phyloP scores from a whole-genome alignment of 768 basidiomycete species.

The Epithele typhae region DNA sequence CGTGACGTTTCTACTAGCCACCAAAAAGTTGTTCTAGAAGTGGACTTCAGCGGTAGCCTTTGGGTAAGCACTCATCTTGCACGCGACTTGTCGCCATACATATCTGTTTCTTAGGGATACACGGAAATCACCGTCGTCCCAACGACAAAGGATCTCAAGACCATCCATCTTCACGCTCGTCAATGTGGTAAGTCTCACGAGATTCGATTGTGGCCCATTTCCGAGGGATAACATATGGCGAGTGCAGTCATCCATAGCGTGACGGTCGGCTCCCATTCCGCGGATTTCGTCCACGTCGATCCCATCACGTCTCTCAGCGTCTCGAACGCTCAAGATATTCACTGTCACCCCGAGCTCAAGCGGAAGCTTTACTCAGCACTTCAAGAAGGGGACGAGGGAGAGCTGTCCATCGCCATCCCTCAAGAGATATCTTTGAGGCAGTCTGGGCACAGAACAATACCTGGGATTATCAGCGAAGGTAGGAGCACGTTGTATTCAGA shows the following conservation, averaged over 20 bases:
- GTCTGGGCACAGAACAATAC: slow-evolving; percentile 40
- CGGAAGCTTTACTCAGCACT: slow-evolving; percentile 87
- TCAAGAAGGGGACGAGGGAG: slow-evolving; percentile 91
- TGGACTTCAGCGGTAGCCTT: slow-evolving; percentile 85
- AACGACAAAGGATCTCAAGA: slow-evolving; percentile 69
- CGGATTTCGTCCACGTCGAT: slow-evolving; percentile 79
- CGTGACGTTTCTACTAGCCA: slow-evolving; percentile 75
- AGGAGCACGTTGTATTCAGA: slow-evolving; percentile 17
- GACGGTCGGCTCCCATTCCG: slow-evolving; percentile 63
- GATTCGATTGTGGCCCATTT: slow-evolving; percentile 14
- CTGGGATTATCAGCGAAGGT: slow-evolving; percentile 58
- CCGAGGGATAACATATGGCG: slow-evolving; percentile 21
- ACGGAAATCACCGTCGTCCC: slow-evolving; percentile 91
- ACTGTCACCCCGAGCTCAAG: slow-evolving; percentile 90
- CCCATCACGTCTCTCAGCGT: slow-evolving; percentile 62
- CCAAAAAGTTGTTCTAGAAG: slow-evolving; percentile 92
- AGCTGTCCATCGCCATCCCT: slow-evolving; percentile 86
- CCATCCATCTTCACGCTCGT: slow-evolving; percentile 83
- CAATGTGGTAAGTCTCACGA: slow-evolving; percentile 71
- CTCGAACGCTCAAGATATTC: slow-evolving; percentile 70
- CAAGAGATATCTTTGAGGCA: slow-evolving; percentile 63
- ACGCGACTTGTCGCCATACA: background rate
- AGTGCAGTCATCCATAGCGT: slow-evolving; percentile 65
- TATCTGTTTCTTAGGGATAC: slow-evolving; percentile 62
- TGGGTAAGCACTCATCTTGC: slow-evolving; percentile 49